Percentiles rank a stretch among this genome's conserved stretches.
Evolutionary conservation across 441 rosid genomes (phyloP).

Genomic region (Eruca vesicaria): DNA sequence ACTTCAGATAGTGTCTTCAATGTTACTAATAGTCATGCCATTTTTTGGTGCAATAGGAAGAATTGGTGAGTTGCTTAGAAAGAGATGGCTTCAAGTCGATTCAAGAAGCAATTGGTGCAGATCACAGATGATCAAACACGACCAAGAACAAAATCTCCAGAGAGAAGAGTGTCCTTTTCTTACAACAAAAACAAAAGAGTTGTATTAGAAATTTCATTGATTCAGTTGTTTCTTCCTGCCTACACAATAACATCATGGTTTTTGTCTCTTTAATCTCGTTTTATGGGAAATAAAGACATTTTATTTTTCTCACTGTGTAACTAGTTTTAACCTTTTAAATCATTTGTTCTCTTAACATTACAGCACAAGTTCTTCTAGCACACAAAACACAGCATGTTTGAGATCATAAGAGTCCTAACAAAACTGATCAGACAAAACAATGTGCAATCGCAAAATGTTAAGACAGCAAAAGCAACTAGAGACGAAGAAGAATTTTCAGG

Average conservation of each 20-base stretch:
- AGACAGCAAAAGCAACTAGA: background rate
- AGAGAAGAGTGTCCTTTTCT: background rate
- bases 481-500: constrained; percentile 8
- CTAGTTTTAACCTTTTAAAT: background rate
- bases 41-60: constrained; percentile 42
- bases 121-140: constrained; percentile 51
- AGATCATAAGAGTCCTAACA: background rate
- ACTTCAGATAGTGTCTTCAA: background rate
- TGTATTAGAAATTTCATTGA: constrained; percentile 20
- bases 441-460: background rate
- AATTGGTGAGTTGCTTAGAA: constrained; percentile 78
- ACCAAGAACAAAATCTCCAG: background rate
- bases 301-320: background rate
- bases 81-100: constrained; percentile 89
- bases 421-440: background rate
- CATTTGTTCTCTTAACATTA: background rate
- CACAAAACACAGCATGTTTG: background rate
- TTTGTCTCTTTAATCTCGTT: constrained; percentile 5
- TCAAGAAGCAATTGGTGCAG: constrained; percentile 89
- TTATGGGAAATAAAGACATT: background rate
- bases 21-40: background rate
- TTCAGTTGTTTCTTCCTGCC: constrained; percentile 16
- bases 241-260: background rate
- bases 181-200: constrained; percentile 1
- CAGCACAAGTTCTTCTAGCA: background rate